Base-by-base conservation (phyloP, 2,329 filamentous ascomycete species). In the Monosporascus sp. region DNA sequence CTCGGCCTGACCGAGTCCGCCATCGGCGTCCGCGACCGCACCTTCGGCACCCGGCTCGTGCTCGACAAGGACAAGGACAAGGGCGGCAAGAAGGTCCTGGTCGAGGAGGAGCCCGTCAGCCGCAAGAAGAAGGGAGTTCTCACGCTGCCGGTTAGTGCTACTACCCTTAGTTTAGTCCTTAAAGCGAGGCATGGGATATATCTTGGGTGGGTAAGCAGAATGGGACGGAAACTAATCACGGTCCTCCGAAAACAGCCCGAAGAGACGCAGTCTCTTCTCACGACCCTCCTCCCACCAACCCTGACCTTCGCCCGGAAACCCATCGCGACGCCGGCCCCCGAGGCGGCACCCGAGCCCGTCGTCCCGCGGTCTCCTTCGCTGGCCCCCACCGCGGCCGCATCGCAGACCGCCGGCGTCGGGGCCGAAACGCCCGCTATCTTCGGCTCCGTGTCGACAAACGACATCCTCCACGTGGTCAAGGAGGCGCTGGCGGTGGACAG, bases 381-480 rank as follows among this genome's bases (percentile, higher is more conserved):
- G 44, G 60, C 66, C 54, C 48, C 57, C 50, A 58, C 64, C 56
- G 64, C 62, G 50, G 55, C 46, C 17, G 52, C 58, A 25, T 65
- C 62, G 6, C 17, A 50, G 20, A 31, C 49, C 7, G 31, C 61
- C 20, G 53, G 59, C 37, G 46, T 55, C 8, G 3, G 44, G 3
- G 37, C 60, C 14, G 53, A 56, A 35, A 35, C 50, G n/a, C 52
- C 62, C 25, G 52, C 69, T 54, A 76, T 77, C 54, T 75, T 71
- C 58, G 74, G 74, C 41, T 76, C 74, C 49, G 74, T 76, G 7
- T 71, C 74, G 24, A 57, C 62, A 46, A 57, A 49, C 50, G 72
- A 76, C 60, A 63, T 77, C 39, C 62, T 70, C 2, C 59, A 60
- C 24, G 48, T 60, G 24, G 60, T 76, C 59, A 69, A 68, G 50